phyloP scores from a whole-genome alignment of 352 stramenopile genomes.

The Aphanomyces invadans region DNA sequence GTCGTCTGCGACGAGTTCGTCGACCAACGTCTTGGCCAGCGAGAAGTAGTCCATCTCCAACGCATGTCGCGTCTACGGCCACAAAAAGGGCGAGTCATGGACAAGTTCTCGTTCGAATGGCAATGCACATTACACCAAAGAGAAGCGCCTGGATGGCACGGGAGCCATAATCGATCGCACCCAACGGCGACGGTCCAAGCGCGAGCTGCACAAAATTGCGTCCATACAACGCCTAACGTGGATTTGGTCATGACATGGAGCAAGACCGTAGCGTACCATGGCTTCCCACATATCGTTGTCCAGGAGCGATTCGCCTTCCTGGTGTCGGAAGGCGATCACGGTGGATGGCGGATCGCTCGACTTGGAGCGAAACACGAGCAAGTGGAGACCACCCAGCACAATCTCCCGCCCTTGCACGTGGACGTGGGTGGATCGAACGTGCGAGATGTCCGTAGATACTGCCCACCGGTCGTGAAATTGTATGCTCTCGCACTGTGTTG shows the following conservation, averaged over 20 bases:
- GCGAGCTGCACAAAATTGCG: slow-evolving; percentile 15
- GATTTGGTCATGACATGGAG: neutral
- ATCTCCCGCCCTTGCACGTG: slow-evolving; percentile 7
- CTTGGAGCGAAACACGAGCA: slow-evolving; percentile 1
- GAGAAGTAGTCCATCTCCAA: neutral
- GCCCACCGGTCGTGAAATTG: slow-evolving; percentile 11
- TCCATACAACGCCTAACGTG: slow-evolving; percentile 5
- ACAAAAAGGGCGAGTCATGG: no score
- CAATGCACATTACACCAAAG: no score
- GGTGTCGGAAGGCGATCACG: slow-evolving; percentile 22
- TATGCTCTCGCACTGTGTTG: slow-evolving; percentile 1
- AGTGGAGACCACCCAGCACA: slow-evolving; percentile 5
- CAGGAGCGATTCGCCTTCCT: slow-evolving; percentile 11
- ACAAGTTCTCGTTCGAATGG: no score
- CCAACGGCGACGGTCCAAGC: neutral
- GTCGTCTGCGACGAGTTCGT: neutral
- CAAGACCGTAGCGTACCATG: slow-evolving; percentile 11
- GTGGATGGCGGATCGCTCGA: neutral
- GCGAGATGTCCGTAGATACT: slow-evolving; percentile 17
- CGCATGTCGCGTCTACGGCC: neutral
- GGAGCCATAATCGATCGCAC: slow-evolving; percentile 3
- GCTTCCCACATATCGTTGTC: slow-evolving; percentile 24
- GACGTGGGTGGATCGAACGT: neutral
- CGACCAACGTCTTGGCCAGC: neutral
- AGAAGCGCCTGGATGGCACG: slow-evolving; percentile 10